These are phyloP conservation scores for Mycena olivaceomarginata DNA, from an alignment of 768 basidiomycete genomes.

Conservation along the genomic window DNA sequence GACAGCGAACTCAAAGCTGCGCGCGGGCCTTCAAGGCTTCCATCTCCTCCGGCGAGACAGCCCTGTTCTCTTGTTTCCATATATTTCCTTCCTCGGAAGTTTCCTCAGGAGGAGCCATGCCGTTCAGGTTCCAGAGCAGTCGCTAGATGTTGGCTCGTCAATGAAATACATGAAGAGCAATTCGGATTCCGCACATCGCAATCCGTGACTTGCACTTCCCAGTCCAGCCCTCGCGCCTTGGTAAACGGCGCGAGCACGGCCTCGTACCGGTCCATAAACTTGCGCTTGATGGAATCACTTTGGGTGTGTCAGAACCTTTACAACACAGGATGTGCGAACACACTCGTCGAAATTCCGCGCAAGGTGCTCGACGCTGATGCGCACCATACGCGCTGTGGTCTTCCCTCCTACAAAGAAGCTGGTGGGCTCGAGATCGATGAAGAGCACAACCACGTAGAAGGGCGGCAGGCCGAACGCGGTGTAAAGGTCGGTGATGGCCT, in stretches of 20 bases:
- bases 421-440: conserved; percentile 42
- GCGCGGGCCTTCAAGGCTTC: conserved; percentile 2
- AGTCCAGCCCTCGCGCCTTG: conserved; percentile 10
- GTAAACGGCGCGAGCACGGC: conserved; percentile 39
- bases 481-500: conserved; percentile 42
- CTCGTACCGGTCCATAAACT: conserved; percentile 40
- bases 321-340: neutral
- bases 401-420: conserved; percentile 41
- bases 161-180: neutral
- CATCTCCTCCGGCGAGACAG: conserved; percentile 26
- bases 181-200: conserved; percentile 24
- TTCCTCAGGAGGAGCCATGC: conserved; percentile 25
- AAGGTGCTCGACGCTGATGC: conserved; percentile 43
- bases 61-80: conserved; percentile 42
- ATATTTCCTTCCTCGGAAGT: conserved; percentile 34
- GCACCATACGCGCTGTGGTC: conserved; percentile 21
- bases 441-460: conserved; percentile 46
- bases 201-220: conserved; percentile 42
- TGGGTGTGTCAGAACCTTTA: neutral
- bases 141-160: conserved; percentile 2
- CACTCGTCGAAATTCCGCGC: conserved; percentile 39
- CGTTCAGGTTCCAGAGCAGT: conserved; percentile 37
- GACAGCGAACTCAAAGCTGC: neutral
- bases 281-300: conserved; percentile 32
- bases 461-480: conserved; percentile 23